A percentile compares a stretch with the other conserved stretches of the same genome.
These are phyloP conservation scores for Irpex rosettiformis DNA, from an alignment of 1,284 basidiomycete genomes.

Conservation along the genomic window DNA sequence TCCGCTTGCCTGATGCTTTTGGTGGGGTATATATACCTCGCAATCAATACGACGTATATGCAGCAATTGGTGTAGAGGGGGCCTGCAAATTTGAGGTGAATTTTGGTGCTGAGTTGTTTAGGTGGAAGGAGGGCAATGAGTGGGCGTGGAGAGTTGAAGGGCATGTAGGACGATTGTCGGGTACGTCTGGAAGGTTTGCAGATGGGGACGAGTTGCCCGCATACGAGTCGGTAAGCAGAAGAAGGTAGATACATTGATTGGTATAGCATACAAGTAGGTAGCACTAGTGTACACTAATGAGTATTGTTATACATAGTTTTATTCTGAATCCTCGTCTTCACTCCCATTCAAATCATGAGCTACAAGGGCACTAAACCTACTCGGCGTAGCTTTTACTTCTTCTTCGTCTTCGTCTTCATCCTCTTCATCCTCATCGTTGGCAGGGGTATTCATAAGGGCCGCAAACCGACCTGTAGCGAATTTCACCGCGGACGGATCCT, in stretches of 20 bases:
- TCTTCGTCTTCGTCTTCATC: slow-evolving; percentile 29
- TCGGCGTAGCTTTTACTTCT: slow-evolving; percentile 25
- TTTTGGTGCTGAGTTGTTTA: slow-evolving; percentile 56
- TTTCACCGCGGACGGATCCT: slow-evolving; percentile 15
- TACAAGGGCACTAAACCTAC: background rate
- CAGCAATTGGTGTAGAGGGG: slow-evolving; percentile 59
- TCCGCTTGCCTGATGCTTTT: slow-evolving; percentile 55
- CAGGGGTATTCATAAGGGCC: background rate
- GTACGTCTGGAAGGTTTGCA: slow-evolving; percentile 5
- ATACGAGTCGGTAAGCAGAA: slow-evolving; percentile 10
- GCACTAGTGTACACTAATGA: no score
- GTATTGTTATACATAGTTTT: background rate
- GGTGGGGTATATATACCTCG: slow-evolving; percentile 54
- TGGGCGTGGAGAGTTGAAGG: slow-evolving; percentile 58
- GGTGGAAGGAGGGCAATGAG: slow-evolving; percentile 61
- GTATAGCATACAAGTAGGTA: no score
- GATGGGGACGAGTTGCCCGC: slow-evolving; percentile 13
- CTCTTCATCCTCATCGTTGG: slow-evolving; percentile 20
- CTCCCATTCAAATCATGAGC: background rate
- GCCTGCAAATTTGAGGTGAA: slow-evolving; percentile 55
- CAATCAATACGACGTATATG: slow-evolving; percentile 52
- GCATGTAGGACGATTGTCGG: slow-evolving; percentile 41
- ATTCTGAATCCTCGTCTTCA: background rate
- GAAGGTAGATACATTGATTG: background rate
- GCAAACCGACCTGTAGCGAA: slow-evolving; percentile 4